A percentile compares a stretch with the other conserved stretches of the same genome.
phyloP scores from a whole-genome alignment of 192 early-diverging fungal genomes.

The Thamnidium elegans region DNA sequence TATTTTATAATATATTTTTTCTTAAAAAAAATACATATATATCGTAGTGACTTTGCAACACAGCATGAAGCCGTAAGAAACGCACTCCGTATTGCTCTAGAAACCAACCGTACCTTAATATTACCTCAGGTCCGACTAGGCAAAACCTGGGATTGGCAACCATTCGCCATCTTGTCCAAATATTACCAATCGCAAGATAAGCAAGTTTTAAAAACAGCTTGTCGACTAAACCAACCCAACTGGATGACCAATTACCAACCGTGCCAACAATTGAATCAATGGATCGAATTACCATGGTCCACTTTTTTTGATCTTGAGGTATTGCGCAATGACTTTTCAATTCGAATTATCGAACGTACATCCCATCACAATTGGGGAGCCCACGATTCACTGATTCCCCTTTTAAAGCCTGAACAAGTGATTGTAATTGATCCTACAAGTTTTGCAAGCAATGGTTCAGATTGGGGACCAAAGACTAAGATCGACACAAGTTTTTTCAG shows the following conservation, averaged over 20 bases:
- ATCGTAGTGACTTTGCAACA: slow-evolving; percentile 21
- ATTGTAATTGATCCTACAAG: slow-evolving; percentile 17
- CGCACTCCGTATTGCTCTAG: slow-evolving; percentile 21
- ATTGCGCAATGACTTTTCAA: slow-evolving; percentile 14
- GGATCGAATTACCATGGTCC: slow-evolving; percentile 30
- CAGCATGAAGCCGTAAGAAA: slow-evolving; percentile 31
- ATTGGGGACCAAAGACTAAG: slow-evolving; percentile 9
- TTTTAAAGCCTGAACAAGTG: slow-evolving; percentile 1
- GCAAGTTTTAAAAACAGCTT: not conserved
- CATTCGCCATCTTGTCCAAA: slow-evolving; percentile 14
- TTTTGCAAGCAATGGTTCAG: slow-evolving; percentile 20
- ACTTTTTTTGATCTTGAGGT: slow-evolving; percentile 22
- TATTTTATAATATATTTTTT: not conserved
- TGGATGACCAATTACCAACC: no score
- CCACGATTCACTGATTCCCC: not conserved
- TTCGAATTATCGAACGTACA: slow-evolving; percentile 21
- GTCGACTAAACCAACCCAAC: not conserved
- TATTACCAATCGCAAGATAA: slow-evolving; percentile 13
- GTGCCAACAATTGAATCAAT: slow-evolving; percentile 6
- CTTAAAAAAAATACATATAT: not conserved
- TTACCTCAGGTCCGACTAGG: slow-evolving; percentile 21
- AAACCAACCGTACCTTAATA: slow-evolving; percentile 23
- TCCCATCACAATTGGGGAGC: slow-evolving; percentile 16
- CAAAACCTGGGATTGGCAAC: slow-evolving; percentile 1
- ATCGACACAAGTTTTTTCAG: not conserved